Evolutionary conservation across 2,329 filamentous ascomycete species (phyloP).

Genomic region (Ophiognomonia clavigignenti-juglandacearum): DNA sequence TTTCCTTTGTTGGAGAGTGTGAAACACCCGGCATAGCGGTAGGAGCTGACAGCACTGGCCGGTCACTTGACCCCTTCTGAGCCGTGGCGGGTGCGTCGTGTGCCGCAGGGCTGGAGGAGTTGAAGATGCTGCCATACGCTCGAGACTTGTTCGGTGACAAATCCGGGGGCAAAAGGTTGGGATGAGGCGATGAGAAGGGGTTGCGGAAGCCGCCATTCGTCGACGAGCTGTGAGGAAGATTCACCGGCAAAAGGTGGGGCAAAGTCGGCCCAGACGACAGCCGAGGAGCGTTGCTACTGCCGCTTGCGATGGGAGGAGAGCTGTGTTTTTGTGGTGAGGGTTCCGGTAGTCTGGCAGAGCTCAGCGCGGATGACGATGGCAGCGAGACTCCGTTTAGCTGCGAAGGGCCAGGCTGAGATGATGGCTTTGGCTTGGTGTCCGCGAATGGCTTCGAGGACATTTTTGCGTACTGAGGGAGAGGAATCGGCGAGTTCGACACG

Average conservation of each 20-base stretch:
- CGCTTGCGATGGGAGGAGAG: slow-evolving; percentile 9
- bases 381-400: slow-evolving; percentile 12
- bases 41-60: slow-evolving; percentile 10
- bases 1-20: slow-evolving; percentile 25
- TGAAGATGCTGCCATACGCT: slow-evolving; percentile 33
- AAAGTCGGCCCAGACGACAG: slow-evolving; percentile 4
- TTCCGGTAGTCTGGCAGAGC: slow-evolving; percentile 6
- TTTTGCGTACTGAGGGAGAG: slow-evolving; percentile 13
- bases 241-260: slow-evolving; percentile 1
- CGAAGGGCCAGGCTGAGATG: neutral
- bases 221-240: slow-evolving; percentile 19
- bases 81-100: slow-evolving; percentile 9
- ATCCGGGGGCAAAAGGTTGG: slow-evolving; percentile 35
- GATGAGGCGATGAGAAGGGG: slow-evolving; percentile 39
- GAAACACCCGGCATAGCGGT: slow-evolving; percentile 17
- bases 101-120: slow-evolving; percentile 25
- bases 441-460: slow-evolving; percentile 3
- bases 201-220: slow-evolving; percentile 29
- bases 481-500: slow-evolving; percentile 18
- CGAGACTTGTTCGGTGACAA: slow-evolving; percentile 35
- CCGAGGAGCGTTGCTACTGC: neutral
- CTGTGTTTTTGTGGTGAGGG: slow-evolving; percentile 16
- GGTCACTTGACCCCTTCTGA: slow-evolving; percentile 5
- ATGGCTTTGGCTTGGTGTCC: slow-evolving; percentile 3
- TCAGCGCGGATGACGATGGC: slow-evolving; percentile 8